phyloP scores from a whole-genome alignment of 148 eudicot genomes.

The Bassia scoparia region DNA sequence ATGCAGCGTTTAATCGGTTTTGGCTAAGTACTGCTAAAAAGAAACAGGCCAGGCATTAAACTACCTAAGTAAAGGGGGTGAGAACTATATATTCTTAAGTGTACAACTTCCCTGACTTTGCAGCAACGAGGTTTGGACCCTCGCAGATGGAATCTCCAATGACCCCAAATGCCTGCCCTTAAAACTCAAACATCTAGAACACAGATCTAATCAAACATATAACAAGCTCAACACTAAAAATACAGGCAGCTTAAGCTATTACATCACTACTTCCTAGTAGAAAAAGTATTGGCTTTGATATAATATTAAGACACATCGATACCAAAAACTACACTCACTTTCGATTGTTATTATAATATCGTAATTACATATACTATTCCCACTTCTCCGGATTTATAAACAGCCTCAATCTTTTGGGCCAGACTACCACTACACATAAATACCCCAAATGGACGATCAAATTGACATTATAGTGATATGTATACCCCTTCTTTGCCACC shows the following conservation, averaged over 20 bases:
- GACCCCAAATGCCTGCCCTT: slow-evolving; percentile 28
- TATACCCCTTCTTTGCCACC: not conserved
- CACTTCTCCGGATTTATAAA: not conserved
- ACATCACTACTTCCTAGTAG: too few relatives aligned
- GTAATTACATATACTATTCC: not conserved
- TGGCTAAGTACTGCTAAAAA: slow-evolving; percentile 14
- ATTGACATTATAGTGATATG: not conserved
- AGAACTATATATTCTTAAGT: slow-evolving; percentile 2
- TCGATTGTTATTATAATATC: not conserved
- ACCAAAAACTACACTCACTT: slow-evolving; percentile 11
- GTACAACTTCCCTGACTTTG: slow-evolving; percentile 15
- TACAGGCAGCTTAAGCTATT: slow-evolving; percentile 16
- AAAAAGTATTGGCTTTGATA: too few relatives aligned
- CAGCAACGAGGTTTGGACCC: slow-evolving; percentile 40
- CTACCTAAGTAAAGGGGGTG: not conserved
- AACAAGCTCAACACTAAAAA: slow-evolving; percentile 31
- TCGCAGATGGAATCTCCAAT: too few relatives aligned
- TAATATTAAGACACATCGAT: too few relatives aligned
- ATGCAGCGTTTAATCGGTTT: slow-evolving; percentile 9
- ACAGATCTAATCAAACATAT: slow-evolving; percentile 28
- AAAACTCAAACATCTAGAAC: slow-evolving; percentile 11
- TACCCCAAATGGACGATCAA: too few relatives aligned
- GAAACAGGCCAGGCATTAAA: slow-evolving; percentile 3
- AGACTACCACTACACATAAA: not conserved
- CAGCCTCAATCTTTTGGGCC: slow-evolving; percentile 1